Conservation (phyloP, 2,329 filamentous ascomycete species). For the Microcyclosporella mali region DNA sequence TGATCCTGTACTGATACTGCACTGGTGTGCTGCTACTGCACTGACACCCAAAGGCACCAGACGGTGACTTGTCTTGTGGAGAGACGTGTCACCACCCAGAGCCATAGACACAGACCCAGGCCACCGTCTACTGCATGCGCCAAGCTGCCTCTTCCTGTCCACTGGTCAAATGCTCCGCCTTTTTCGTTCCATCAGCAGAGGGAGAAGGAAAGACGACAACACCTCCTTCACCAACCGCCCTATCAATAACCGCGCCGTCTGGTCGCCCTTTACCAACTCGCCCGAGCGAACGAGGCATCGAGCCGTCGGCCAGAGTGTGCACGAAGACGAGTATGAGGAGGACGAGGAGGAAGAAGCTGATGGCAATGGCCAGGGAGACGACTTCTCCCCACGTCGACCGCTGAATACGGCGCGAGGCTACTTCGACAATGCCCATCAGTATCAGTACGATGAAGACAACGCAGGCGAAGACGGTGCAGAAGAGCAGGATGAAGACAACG, state of each 20-base stretch:
- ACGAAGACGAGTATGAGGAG: constrained; percentile 13
- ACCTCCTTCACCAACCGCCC: neutral
- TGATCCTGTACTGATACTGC: too few relatives aligned
- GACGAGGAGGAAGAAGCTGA: constrained; percentile 17
- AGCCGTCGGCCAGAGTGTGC: constrained; percentile 16
- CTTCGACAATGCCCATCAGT: constrained; percentile 9
- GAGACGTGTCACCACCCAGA: constrained; percentile 9
- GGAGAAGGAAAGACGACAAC: constrained; percentile 13
- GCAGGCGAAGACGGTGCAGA: constrained; percentile 37
- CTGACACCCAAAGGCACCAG: too few relatives aligned
- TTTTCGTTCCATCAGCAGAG: constrained; percentile 22
- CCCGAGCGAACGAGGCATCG: constrained; percentile 25
- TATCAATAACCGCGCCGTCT: constrained; percentile 6
- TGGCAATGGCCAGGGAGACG: too few relatives aligned
- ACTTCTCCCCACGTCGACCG: constrained; percentile 15
- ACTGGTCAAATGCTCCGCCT: constrained; percentile 21
- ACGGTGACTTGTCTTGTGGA: neutral
- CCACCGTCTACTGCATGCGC: too few relatives aligned
- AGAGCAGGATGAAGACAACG: constrained; percentile 39
- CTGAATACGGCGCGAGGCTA: constrained; percentile 10
- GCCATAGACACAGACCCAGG: too few relatives aligned
- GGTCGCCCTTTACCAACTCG: constrained; percentile 16
- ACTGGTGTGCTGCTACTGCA: too few relatives aligned
- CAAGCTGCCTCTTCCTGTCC: too few relatives aligned
- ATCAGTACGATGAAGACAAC: constrained; percentile 28